These are phyloP conservation scores for Aegilops umbellulata DNA, from an alignment of 176 grass and related monocot species.

Conservation along the genomic window DNA sequence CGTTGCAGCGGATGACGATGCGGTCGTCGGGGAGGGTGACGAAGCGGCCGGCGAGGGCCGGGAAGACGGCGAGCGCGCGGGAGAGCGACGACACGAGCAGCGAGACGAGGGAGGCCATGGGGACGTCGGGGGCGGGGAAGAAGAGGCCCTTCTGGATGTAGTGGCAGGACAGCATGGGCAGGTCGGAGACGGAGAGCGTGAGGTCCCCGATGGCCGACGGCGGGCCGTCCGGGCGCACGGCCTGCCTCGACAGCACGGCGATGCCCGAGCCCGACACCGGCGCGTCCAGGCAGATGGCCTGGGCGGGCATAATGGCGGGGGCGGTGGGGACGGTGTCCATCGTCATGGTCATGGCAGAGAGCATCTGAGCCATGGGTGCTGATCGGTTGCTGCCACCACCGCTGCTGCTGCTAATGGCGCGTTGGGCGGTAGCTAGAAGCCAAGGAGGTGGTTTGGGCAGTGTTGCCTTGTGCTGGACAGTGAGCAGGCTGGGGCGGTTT, in stretches of 20 bases:
- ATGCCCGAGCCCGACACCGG: slow-evolving; percentile 42
- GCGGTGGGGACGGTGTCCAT: slow-evolving; percentile 34
- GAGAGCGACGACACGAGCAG: slow-evolving; percentile 65
- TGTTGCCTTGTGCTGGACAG: slow-evolving; percentile 26
- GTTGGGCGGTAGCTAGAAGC: not conserved
- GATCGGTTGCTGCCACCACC: not conserved
- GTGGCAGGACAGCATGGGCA: slow-evolving; percentile 99
- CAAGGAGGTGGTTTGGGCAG: slow-evolving; percentile 40
- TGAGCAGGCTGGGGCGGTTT: slow-evolving; percentile 24
- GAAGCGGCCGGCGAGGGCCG: slow-evolving; percentile 76
- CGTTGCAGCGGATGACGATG: slow-evolving; percentile 74
- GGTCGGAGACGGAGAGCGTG: slow-evolving; percentile 83
- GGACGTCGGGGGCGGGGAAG: slow-evolving; percentile 55
- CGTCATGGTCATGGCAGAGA: slow-evolving; percentile 44
- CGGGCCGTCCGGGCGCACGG: slow-evolving; percentile 45
- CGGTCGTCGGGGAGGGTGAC: slow-evolving; percentile 65
- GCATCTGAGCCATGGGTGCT: slow-evolving; percentile 55
- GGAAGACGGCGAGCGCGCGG: slow-evolving; percentile 49
- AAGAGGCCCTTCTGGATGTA: slow-evolving; percentile 99
- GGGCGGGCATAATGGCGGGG: slow-evolving; percentile 43
- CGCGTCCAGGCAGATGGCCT: slow-evolving; percentile 37
- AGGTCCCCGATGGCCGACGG: slow-evolving; percentile 55
- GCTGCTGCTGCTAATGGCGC: slow-evolving; percentile 3
- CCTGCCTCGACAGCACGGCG: slow-evolving; percentile 57
- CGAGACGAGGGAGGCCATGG: slow-evolving; percentile 57